Evolutionary conservation across 2,329 filamentous ascomycete species (phyloP), one percentile per base, ranked within the genome.

Genomic region (Dactylellina drechsleri): DNA sequence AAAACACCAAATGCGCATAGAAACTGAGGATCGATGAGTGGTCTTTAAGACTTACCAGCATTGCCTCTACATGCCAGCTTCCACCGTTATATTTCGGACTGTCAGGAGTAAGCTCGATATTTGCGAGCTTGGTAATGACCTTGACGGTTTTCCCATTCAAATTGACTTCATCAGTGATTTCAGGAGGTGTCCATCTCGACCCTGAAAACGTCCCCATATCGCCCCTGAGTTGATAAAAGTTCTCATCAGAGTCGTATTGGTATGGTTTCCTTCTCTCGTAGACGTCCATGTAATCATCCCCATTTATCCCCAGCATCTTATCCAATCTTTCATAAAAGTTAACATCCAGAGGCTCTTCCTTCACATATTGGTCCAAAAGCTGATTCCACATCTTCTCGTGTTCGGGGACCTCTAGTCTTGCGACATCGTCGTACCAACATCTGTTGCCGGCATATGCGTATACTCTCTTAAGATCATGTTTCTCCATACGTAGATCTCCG

Each of bases 111-210:
- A 90, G 82, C 53, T 88, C 83, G 58, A 90, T 86, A 52, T 84
- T 85, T 0, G 87, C 84, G 76, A 91, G 82, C 78, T 90, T 90
- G 41, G 90, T 85, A 58, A 91, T 88, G 28, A 91, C 80, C 77
- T 91, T 89, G 4, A 90, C 78, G 1, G 85, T 85, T 4, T 80
- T 79, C 0, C 83, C 78, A 4, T 68, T 66, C n/a, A 75, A 43
- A 26, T 65, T 68, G 12, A 60, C 20, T 5, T 75, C 59, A 0
- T 67, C 58, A 2, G 43, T 53, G 10, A 75, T 67, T 2, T 64
- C 26, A 2, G 71, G 71, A 2, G 62, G 50, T 3, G n/a, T 18
- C 64, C 71, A 68, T 4, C 52, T 45, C 20, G 16, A 15, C 5
- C 47, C 49, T 40, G n/a, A 36, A 36, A 66, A 52, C 4, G 1